These are phyloP conservation scores for Stephania cephalantha DNA, from an alignment of 164 flowering plant genomes.

Conservation along the genomic window DNA sequence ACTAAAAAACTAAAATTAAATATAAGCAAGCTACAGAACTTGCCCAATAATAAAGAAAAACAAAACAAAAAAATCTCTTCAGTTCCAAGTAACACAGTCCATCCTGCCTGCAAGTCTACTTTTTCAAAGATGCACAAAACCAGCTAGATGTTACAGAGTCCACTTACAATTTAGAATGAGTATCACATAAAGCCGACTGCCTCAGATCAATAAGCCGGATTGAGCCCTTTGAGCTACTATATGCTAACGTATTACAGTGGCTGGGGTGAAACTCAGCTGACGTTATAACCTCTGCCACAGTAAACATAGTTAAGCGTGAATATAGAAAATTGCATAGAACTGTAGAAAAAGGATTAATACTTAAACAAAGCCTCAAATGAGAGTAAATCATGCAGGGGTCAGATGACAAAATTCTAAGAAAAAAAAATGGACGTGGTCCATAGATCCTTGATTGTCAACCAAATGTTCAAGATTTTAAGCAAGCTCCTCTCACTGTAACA, in stretches of 20 bases:
- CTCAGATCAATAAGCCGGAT: slow-evolving; percentile 95
- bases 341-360: background rate
- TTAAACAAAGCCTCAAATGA: background rate
- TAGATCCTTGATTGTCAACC: too few relatives aligned
- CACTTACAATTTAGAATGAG: slow-evolving; percentile 88
- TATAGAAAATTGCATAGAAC: background rate
- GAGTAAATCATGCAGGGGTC: background rate
- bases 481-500: too few relatives aligned
- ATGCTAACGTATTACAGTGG: slow-evolving; percentile 86
- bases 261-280: slow-evolving; percentile 96
- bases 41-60: background rate
- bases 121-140: background rate
- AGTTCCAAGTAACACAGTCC: slow-evolving; percentile 4
- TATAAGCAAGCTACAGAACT: background rate
- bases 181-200: slow-evolving; percentile 90
- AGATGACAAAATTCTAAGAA: background rate
- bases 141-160: background rate
- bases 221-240: slow-evolving; percentile 97
- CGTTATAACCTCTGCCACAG: slow-evolving; percentile 88
- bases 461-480: too few relatives aligned
- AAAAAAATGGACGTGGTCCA: background rate
- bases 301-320: slow-evolving; percentile 3
- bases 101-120: background rate
- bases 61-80: background rate
- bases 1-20: slow-evolving; percentile 1